Evolutionary conservation across 805 yeast genomes (phyloP).

Genomic region (Teunomyces panamensis): DNA sequence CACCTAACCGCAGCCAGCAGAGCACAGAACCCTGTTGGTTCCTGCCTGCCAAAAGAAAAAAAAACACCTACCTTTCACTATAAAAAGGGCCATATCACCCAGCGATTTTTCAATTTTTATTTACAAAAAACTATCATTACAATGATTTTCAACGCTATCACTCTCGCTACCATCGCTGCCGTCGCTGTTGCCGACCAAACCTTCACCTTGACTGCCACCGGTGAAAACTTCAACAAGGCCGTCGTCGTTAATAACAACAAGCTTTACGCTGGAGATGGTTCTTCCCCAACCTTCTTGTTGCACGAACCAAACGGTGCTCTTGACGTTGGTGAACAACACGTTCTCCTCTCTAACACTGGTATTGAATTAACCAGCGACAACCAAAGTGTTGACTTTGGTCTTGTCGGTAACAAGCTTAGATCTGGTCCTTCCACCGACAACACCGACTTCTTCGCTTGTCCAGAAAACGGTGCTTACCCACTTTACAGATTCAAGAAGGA

Average conservation of each 20-base stretch:
- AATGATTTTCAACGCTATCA: slow-evolving; percentile 13
- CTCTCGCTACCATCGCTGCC: slow-evolving; percentile 23
- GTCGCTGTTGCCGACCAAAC: slow-evolving; percentile 29
- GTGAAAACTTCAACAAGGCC: slow-evolving; percentile 18
- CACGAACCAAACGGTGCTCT: slow-evolving; percentile 29
- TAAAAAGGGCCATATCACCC: background rate
- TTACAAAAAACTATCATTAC: background rate
- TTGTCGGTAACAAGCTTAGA: slow-evolving; percentile 25
- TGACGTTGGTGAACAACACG: slow-evolving; percentile 5
- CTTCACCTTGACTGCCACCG: slow-evolving; percentile 26
- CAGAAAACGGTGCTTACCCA: slow-evolving; percentile 14
- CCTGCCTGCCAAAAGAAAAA: too few relatives aligned
- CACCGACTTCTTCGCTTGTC: slow-evolving; percentile 25
- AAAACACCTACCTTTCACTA: background rate
- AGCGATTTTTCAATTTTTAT: background rate
- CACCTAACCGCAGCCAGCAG: too few relatives aligned
- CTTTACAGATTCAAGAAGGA: slow-evolving; percentile 9
- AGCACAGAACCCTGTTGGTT: too few relatives aligned
- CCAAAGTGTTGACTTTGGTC: slow-evolving; percentile 27
- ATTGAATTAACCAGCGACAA: slow-evolving; percentile 11
- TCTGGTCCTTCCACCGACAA: slow-evolving; percentile 12
- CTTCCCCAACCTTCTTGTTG: slow-evolving; percentile 20
- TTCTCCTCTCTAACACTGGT: slow-evolving; percentile 11
- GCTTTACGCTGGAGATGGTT: slow-evolving; percentile 10
- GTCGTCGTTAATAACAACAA: slow-evolving; percentile 13